Base-by-base conservation (phyloP, 768 basidiomycete species). In the Lyophyllum shimeji region DNA sequence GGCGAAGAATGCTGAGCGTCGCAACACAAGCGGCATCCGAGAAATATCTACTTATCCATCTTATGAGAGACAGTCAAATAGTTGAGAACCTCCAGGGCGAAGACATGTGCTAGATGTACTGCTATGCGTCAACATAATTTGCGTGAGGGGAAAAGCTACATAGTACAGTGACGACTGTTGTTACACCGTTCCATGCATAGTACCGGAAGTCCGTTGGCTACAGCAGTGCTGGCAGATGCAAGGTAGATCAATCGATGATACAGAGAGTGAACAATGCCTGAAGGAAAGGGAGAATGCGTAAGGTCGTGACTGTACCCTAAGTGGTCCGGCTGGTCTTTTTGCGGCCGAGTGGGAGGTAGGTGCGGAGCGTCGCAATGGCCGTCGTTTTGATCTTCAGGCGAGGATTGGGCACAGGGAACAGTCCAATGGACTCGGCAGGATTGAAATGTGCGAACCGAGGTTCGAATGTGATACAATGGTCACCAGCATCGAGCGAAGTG, bases 351-450 rank as follows among this genome's bases (percentile, higher is more conserved):
- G 67, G 65, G 27, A 71, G 62, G 46, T 67, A 65, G 12, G 67
- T 50, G 29, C 66, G 64, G 42, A 71, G 63, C 7, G 66, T 61
- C 39, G 65, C 57, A 53, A 72, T 61, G 8, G 64, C 58, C 34
- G 53, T 57, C 13, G 61, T 54, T 34, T 65, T 63, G 43, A 49
- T 61, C 48, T 58, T 67, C 37, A 45, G 52, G 56, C 33, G 53
- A 9, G 43, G 31, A 25, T 17, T 48, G 6, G 65, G 67, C 29
- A 67, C 61, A 2, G 70, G 70, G 61, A 70, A 69, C 34, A 46
- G 61, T 15, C 65, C 65, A n/a, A 71, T 65, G 23, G 65, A 63
- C 9, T 71, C 62, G 7, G 61, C 63, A 39, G 63, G 65, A 39
- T 64, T 55, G n/a, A 66, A 58, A 15, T 62, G 46, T 18, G 58